phyloP scores from a whole-genome alignment of 164 flowering plant species.

The Vitis vinifera region ASM3070453v1 NC_081809.1:18743501-18744000 shows the following conservation, averaged over 20 bases:
- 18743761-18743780: neutral
- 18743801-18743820: constrained; percentile 93
- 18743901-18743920: neutral
- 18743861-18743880: constrained; percentile 95
- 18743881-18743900: constrained; percentile 5
- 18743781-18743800: constrained; percentile 10
- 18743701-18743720: neutral
- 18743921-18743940: too few relatives aligned
- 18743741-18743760: neutral
- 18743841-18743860: constrained; percentile 93
- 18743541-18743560: constrained; percentile 65
- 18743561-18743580: neutral
- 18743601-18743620: neutral
- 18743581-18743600: neutral
- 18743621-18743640: constrained; percentile 19
- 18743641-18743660: constrained; percentile 91
- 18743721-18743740: neutral
- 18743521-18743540: constrained; percentile 75
- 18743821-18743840: constrained; percentile 87
- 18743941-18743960: neutral
- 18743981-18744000: constrained; percentile 22
- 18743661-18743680: constrained; percentile 88
- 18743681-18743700: constrained; percentile 66
- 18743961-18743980: neutral
- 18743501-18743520: constrained; percentile 84